Evolutionary conservation across 2,329 filamentous ascomycete species (phyloP).

Genomic region (Arthrinium phaeospermum): DNA sequence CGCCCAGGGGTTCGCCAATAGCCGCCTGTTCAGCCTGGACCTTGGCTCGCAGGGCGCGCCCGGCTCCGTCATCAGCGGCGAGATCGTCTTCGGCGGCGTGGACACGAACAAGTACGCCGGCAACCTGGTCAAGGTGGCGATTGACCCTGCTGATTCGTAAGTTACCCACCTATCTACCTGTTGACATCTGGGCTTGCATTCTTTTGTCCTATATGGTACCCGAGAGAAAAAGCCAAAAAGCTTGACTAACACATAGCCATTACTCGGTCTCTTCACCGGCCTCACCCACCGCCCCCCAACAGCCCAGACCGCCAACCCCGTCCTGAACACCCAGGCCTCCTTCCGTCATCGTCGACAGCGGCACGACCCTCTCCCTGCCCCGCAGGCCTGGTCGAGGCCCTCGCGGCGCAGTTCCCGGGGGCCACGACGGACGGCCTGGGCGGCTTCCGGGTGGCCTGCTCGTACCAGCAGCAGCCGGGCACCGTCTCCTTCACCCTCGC

Average conservation of each 20-base stretch:
- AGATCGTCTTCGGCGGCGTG: slow-evolving; percentile 59
- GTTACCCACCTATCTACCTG: slow-evolving; percentile 28
- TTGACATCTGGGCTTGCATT: slow-evolving; percentile 32
- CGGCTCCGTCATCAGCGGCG: slow-evolving; percentile 47
- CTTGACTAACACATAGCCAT: slow-evolving; percentile 30
- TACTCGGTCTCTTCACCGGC: slow-evolving; percentile 36
- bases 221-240: slow-evolving; percentile 37
- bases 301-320: slow-evolving; percentile 21
- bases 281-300: slow-evolving; percentile 30
- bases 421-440: slow-evolving; percentile 47
- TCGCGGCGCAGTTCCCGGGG: slow-evolving; percentile 49
- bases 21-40: slow-evolving; percentile 57
- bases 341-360: slow-evolving; percentile 57
- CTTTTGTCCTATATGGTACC: slow-evolving; percentile 44
- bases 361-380: slow-evolving; percentile 55
- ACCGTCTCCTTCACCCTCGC: slow-evolving; percentile 50
- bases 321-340: slow-evolving; percentile 35
- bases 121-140: slow-evolving; percentile 37
- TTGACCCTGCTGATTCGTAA: neutral
- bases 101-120: slow-evolving; percentile 59
- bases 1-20: slow-evolving; percentile 52
- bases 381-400: slow-evolving; percentile 47
- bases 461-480: slow-evolving; percentile 41
- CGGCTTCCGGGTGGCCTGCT: slow-evolving; percentile 53
- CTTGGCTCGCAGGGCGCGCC: slow-evolving; percentile 44